These are phyloP conservation scores for Aspergillus versicolor DNA, from an alignment of 2,329 filamentous ascomycete species.

Conservation along the genomic window DNA sequence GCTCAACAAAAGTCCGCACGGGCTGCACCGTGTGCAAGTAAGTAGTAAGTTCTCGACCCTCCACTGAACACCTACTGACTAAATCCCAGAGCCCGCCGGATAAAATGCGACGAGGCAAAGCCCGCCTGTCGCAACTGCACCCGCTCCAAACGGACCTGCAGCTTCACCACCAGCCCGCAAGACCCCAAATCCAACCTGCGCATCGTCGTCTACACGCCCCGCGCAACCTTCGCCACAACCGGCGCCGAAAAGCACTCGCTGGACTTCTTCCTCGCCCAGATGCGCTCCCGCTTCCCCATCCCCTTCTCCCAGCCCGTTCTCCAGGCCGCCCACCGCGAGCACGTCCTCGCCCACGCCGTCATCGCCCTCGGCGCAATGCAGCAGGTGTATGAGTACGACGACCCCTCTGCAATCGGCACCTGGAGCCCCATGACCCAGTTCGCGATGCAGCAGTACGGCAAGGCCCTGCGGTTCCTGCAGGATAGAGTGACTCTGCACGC, in stretches of 20 bases:
- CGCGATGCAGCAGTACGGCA: constrained; percentile 10
- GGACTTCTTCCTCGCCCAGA: constrained; percentile 3
- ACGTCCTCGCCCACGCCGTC: not conserved
- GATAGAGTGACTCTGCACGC: not conserved
- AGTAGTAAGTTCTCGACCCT: not conserved
- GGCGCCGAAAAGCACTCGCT: constrained; percentile 1
- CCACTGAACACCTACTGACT: not conserved
- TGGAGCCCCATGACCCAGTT: constrained; percentile 8
- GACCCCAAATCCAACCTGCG: not conserved
- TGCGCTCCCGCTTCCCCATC: constrained; percentile 1
- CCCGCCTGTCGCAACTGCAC: constrained; percentile 12
- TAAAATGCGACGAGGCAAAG: constrained; percentile 14
- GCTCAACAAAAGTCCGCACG: constrained; percentile 10
- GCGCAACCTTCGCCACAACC: not conserved
- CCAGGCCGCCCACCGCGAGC: constrained; percentile 2
- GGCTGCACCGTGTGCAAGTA: constrained; percentile 11
- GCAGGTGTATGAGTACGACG: constrained; percentile 5
- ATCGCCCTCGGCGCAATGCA: constrained; percentile 6
- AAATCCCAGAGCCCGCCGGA: constrained; percentile 3
- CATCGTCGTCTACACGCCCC: constrained; percentile 4
- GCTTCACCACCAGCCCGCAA: not conserved
- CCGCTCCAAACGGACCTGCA: constrained; percentile 5
- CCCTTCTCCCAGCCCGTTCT: not conserved
- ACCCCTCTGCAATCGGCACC: not conserved
- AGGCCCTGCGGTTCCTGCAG: constrained; percentile 2